Evolutionary conservation across 495 filamentous ascomycete species (phyloP), one percentile per base, ranked within the genome.

Genomic region (Endocarpon pusillum): DNA sequence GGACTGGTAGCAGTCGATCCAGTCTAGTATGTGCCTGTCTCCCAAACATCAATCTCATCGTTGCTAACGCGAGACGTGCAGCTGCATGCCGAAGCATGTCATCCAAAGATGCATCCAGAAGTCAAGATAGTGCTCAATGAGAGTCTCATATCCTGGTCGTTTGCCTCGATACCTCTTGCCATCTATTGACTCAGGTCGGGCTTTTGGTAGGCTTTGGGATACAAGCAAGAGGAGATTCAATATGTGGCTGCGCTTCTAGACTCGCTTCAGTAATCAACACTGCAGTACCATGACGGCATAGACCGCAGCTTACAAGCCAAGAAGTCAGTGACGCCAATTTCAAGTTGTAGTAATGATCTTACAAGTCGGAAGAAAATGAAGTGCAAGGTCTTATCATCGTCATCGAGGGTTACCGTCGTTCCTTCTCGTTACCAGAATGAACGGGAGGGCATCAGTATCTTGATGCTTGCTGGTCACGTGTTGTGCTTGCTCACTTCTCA

Each of bases 81-180:
- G 71, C 49, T 85, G 81, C 57, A 73, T 91, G 71, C 80, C 82
- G 2, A n/a, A n/a, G n/a, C n/a, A n/a, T n/a, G n/a, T n/a, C n/a
- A n/a, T n/a, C n/a, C n/a, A n/a, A n/a, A n/a, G n/a, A n/a, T n/a
- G n/a, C n/a, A n/a, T n/a, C n/a, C n/a, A n/a, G n/a, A n/a, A n/a
- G n/a, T n/a, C n/a, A n/a, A 38, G 39, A 36, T 44, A 17, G 28
- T 32, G 10, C 33, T 22, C 14, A 23, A 30, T 19, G 24, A 19
- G 10, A 22, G n/a, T 18, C 26, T 3, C 12, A 37, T 29, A 9
- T 34, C 18, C 21, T 7, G 3, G 5, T 34, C 32, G 42, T 47
- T n/a, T 47, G 31, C 34, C 25, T n/a, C 35, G 14, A 17, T 21
- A 41, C 54, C 74, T 79, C 76, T 68, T 67, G 68, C 67, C 59